Conservation (phyloP, 345 rosid species). For the Lepidium didymum region DNA sequence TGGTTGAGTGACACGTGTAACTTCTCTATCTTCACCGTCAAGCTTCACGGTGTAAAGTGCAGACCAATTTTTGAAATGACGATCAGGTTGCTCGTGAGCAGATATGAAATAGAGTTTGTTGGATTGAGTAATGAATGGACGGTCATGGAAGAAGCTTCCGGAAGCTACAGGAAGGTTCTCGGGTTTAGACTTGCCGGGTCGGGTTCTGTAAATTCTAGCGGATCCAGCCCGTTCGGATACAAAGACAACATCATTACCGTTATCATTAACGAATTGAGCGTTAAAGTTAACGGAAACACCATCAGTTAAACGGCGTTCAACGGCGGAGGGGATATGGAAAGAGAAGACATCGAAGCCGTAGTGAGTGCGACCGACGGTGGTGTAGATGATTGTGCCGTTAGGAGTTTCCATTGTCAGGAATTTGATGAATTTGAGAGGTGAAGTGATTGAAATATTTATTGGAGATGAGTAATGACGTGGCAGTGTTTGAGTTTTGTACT, state of each 20-base stretch:
- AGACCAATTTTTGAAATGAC: conserved; percentile 56
- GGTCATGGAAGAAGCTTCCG: conserved; percentile 74
- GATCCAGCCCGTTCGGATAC: conserved; percentile 63
- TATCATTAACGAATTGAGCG: conserved; percentile 45
- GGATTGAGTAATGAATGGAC: conserved; percentile 40
- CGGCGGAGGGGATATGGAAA: conserved; percentile 28
- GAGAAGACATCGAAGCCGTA: conserved; percentile 82
- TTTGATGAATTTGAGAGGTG: not conserved
- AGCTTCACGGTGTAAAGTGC: conserved; percentile 47
- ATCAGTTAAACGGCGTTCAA: conserved; percentile 50
- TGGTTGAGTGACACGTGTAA: conserved; percentile 54
- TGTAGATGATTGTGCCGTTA: conserved; percentile 56
- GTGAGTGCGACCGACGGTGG: conserved; percentile 54
- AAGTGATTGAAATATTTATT: not conserved
- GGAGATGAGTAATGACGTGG: not conserved
- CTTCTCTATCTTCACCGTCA: not conserved
- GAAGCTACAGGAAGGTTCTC: conserved; percentile 42
- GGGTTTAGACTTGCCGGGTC: conserved; percentile 30
- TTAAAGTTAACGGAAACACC: conserved; percentile 69
- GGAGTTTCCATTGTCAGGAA: conserved; percentile 57
- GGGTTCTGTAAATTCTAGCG: conserved; percentile 38
- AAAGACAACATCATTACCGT: conserved; percentile 37
- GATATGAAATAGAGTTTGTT: conserved; percentile 61
- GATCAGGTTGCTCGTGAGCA: conserved; percentile 61
- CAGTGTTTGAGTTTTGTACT: not conserved